Percentiles rank a stretch among this genome's conserved stretches.
These are phyloP conservation scores for Kazachstania psychrophila DNA, from an alignment of 805 yeast species.

Conservation along the genomic window DNA sequence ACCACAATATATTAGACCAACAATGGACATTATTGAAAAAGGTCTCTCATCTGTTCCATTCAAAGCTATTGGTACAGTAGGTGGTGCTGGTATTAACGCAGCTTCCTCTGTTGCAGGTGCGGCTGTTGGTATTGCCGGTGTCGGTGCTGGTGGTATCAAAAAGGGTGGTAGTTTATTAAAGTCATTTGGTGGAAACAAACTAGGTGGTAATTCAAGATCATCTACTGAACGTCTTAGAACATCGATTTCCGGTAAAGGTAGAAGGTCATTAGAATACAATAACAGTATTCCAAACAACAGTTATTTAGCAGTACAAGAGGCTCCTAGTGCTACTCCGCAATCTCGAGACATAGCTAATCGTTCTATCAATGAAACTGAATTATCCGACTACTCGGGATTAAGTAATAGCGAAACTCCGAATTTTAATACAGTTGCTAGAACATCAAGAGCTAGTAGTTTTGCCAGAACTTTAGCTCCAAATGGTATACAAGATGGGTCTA, in stretches of 20 bases:
- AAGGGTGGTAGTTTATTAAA: constrained; percentile 39
- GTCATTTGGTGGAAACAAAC: constrained; percentile 27
- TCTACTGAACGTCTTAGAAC: constrained; percentile 6
- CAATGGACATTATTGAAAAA: constrained; percentile 36
- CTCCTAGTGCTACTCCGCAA: constrained; percentile 1
- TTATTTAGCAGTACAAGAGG: constrained; percentile 19
- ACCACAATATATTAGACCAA: constrained; percentile 64
- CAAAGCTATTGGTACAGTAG: constrained; percentile 34
- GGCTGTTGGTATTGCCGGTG: constrained; percentile 38
- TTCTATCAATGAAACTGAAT: constrained; percentile 1
- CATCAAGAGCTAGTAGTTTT: constrained; percentile 16
- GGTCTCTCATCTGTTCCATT: constrained; percentile 39
- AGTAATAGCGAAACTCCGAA: constrained; percentile 1
- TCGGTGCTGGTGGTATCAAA: constrained; percentile 38
- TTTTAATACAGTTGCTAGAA: neutral
- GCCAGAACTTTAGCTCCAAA: constrained; percentile 27
- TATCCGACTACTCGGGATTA: constrained; percentile 2
- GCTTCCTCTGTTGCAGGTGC: constrained; percentile 33
- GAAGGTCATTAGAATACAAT: constrained; percentile 15
- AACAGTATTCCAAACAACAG: constrained; percentile 25
- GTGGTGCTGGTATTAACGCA: constrained; percentile 34
- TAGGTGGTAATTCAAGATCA: constrained; percentile 6
- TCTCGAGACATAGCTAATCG: neutral
- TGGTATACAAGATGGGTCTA: constrained; percentile 40
- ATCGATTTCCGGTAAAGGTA: neutral